Base-by-base conservation (phyloP, 2,329 filamentous ascomycete species). In the Malbranchea zuffiana region DNA sequence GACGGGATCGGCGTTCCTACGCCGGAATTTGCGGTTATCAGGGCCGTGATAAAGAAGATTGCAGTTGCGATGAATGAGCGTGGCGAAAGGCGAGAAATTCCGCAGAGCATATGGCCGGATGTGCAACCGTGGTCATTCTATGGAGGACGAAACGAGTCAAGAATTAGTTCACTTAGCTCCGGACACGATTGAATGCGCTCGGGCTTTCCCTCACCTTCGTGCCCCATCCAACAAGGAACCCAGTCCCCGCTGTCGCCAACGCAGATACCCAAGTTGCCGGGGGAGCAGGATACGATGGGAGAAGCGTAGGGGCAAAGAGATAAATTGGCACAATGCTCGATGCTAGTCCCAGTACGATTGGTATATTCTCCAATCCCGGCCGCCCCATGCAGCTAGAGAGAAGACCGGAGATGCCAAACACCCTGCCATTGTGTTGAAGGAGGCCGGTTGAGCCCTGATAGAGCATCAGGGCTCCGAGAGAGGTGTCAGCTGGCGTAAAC, bases 81-180 rank as follows among this genome's bases (percentile, higher is more conserved):
- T n/a, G 59, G 55, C 10, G 64, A 70, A 17, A 69, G 55, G 26
- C 67, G 61, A 4, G 66, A 61, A 3, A 72, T 47, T 1, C 69
- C 69, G 42, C 68, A 71, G 20, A 73, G 63, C 65, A 72, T 71
- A 46, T 73, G 69, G 35, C 69, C 69, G 2, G 68, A 71, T 6
- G 69, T 72, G 46, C 69, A 73, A 12, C 69, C 69, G 37, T 62
- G 60, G 32, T 57, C 61, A 45, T 60, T 61, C 64, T 67, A 39
- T 15, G 3, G 18, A 25, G 16, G 34, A 13, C 16, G n/a, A 26
- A 25, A 25, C 29, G 17, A 40, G 28, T 32, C 30, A 32, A 25
- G 11, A 25, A 28, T 27, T 33, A 25, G 35, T n/a, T 16, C 12
- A 36, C 29, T 23, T 37, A 7, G 10, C 13, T 6, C n/a, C n/a